Evolutionary conservation across 2,329 filamentous ascomycete genomes (phyloP).

Genomic region (Exophiala xenobiotica): DNA sequence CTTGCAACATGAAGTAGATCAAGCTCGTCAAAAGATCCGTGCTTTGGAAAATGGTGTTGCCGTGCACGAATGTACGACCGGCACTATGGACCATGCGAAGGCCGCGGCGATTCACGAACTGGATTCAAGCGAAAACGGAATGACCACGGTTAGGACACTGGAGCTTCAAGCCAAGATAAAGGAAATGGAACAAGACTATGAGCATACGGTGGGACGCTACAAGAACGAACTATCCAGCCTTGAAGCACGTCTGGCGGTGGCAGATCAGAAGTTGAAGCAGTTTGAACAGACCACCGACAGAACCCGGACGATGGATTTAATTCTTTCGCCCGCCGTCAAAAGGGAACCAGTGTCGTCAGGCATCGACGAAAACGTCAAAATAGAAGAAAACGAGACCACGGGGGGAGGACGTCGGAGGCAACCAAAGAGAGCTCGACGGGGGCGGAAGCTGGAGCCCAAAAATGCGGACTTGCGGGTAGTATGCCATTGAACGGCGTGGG

Average conservation of each 20-base stretch:
- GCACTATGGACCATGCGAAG: conserved; percentile 4
- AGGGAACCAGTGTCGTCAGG: neutral
- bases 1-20: conserved; percentile 7
- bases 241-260: conserved; percentile 3
- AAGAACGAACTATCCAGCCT: conserved; percentile 9
- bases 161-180: conserved; percentile 8
- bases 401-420: neutral
- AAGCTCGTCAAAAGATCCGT: conserved; percentile 4
- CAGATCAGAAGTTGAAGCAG: conserved; percentile 6
- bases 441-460: conserved; percentile 1
- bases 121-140: conserved; percentile 10
- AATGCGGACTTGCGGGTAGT: neutral
- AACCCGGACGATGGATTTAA: neutral
- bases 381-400: neutral
- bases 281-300: conserved; percentile 5
- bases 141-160: conserved; percentile 1
- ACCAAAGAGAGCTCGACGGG: conserved; percentile 1
- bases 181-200: conserved; percentile 8
- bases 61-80: conserved; percentile 1
- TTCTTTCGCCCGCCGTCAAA: neutral
- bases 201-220: conserved; percentile 4
- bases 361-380: neutral
- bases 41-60: conserved; percentile 5
- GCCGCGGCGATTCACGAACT: conserved; percentile 9
- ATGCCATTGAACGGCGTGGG: neutral